Percentiles rank a stretch among this genome's conserved stretches.
Conservation (phyloP, 306 rosid species). For the Lathyrus sativus region DNA sequence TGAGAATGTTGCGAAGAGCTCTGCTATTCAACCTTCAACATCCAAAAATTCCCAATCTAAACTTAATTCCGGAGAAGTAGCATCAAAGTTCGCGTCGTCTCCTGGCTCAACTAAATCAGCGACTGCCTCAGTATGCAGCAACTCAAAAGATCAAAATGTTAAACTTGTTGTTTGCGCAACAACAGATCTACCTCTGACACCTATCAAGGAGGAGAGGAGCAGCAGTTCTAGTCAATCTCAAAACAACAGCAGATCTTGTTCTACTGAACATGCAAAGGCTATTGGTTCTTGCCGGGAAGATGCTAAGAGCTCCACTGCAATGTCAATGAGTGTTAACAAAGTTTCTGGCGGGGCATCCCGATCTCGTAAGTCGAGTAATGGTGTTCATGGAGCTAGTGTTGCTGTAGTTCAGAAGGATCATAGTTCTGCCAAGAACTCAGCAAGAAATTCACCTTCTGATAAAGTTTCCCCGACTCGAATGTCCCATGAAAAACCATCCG, state of each 20-base stretch:
- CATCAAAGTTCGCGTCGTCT: conserved; percentile 60
- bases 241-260: conserved; percentile 83
- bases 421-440: conserved; percentile 43
- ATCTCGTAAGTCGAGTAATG: conserved; percentile 67
- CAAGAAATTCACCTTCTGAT: conserved; percentile 52
- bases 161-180: conserved; percentile 50
- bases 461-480: conserved; percentile 49
- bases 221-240: conserved; percentile 94
- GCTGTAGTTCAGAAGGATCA: conserved; percentile 64
- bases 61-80: conserved; percentile 56
- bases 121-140: conserved; percentile 46
- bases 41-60: conserved; percentile 62
- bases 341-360: conserved; percentile 57
- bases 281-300: conserved; percentile 72
- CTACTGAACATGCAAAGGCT: conserved; percentile 70
- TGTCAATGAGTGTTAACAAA: conserved; percentile 60
- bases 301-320: conserved; percentile 80
- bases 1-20: conserved; percentile 62
- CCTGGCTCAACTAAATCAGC: conserved; percentile 58
- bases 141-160: conserved; percentile 58
- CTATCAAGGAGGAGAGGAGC: conserved; percentile 78
- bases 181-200: conserved; percentile 60
- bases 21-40: conserved; percentile 48
- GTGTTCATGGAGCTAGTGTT: conserved; percentile 56
- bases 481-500: conserved; percentile 60